These are phyloP conservation scores for Picochlorum sp. DNA, from an alignment of 139 green algal genomes.

Conservation along the genomic window DNA sequence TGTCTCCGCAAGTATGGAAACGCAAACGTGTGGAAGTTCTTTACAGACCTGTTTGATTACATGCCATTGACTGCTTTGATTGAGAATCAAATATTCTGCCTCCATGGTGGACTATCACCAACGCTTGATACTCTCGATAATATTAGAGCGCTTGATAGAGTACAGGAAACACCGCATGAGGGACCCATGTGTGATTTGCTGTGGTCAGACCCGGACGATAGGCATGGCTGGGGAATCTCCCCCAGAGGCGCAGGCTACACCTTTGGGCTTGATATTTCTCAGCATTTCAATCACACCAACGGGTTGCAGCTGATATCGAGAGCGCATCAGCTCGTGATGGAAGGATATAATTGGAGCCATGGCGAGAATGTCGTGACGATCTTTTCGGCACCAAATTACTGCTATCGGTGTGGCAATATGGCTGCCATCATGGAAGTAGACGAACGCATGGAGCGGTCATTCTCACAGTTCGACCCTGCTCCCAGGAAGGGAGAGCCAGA, in stretches of 20 bases:
- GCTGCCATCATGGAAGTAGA: slow-evolving; percentile 98
- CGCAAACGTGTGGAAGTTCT: slow-evolving; percentile 95
- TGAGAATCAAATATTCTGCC: slow-evolving; percentile 96
- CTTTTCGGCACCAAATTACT: slow-evolving; percentile 99
- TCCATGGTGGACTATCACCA: slow-evolving; percentile 92
- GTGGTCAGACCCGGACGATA: slow-evolving; percentile 96
- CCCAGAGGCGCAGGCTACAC: slow-evolving; percentile 96
- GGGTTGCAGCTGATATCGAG: slow-evolving; percentile 85
- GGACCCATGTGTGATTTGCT: slow-evolving; percentile 99
- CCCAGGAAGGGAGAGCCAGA: slow-evolving; percentile 85
- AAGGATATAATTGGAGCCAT: slow-evolving; percentile 94
- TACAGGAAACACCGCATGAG: slow-evolving; percentile 94
- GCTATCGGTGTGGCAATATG: slow-evolving; percentile 88
- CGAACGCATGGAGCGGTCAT: slow-evolving; percentile 78
- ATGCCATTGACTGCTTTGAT: slow-evolving; percentile 93
- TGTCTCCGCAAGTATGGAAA: slow-evolving; percentile 98
- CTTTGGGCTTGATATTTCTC: slow-evolving; percentile 95
- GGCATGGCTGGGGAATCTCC: slow-evolving; percentile 95
- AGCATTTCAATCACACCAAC: slow-evolving; percentile 99
- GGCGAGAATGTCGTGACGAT: slow-evolving; percentile 97
- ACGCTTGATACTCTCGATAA: slow-evolving; percentile 96
- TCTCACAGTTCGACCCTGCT: slow-evolving; percentile 94
- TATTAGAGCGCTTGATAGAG: slow-evolving; percentile 83
- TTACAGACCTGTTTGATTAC: slow-evolving; percentile 99
- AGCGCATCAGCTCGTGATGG: slow-evolving; percentile 99